phyloP scores from a whole-genome alignment of 352 stramenopile species.

The Globisporangium cystogenes region DNA sequence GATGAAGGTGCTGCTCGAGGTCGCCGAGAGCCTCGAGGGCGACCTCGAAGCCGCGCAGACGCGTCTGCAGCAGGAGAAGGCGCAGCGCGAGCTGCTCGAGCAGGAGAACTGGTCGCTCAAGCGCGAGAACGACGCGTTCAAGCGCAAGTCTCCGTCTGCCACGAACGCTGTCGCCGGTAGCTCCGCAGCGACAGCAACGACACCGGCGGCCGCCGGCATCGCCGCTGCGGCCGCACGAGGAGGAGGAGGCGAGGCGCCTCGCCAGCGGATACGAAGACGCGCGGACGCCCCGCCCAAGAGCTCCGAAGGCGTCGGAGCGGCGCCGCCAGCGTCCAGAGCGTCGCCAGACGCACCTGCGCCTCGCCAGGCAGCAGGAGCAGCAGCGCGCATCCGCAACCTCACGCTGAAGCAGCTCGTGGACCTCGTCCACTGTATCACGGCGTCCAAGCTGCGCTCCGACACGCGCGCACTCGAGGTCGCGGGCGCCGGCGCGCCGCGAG shows the following conservation, averaged over 20 bases:
- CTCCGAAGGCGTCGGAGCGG: neutral
- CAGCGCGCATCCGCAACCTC: constrained; percentile 28
- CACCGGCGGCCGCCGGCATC: neutral
- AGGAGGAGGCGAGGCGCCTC: neutral
- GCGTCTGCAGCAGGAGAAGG: constrained; percentile 41
- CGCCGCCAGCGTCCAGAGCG: neutral
- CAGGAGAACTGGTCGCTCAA: constrained; percentile 42
- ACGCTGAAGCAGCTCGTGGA: constrained; percentile 79
- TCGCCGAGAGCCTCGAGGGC: constrained; percentile 52
- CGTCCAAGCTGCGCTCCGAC: constrained; percentile 72
- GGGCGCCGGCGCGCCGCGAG: constrained; percentile 31
- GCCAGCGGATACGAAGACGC: constrained; percentile 18
- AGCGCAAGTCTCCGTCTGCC: constrained; percentile 3
- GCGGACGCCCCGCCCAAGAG: neutral
- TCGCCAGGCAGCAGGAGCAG: neutral
- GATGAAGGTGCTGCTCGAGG: constrained; percentile 57
- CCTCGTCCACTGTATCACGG: constrained; percentile 62
- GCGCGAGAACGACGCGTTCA: constrained; percentile 18
- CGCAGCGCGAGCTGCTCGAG: constrained; percentile 35
- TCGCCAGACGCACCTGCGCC: too few species aligned
- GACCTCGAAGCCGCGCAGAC: constrained; percentile 45
- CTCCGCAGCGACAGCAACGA: neutral
- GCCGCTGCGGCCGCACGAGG: neutral
- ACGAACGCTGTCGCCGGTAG: neutral
- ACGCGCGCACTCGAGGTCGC: constrained; percentile 22